These are phyloP conservation scores for Gonium pectorale DNA, from an alignment of 139 green algal species.

Conservation along the genomic window DNA sequence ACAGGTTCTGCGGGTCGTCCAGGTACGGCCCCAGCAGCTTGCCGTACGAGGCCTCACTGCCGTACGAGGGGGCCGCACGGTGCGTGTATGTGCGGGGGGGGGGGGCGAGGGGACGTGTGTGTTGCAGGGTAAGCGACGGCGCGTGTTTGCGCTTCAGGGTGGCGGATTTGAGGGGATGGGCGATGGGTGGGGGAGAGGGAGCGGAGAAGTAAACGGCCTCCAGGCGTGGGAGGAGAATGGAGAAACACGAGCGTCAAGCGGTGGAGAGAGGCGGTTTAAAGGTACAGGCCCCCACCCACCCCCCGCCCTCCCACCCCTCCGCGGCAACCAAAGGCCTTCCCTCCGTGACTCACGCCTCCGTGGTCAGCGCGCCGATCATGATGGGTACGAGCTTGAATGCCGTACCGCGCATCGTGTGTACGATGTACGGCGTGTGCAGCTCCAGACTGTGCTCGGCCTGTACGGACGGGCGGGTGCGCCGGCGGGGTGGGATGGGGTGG, in stretches of 20 bases:
- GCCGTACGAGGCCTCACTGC: slow-evolving; percentile 87
- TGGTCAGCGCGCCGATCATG: slow-evolving; percentile 89
- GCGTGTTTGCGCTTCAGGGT: no score
- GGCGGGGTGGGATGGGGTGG: background rate
- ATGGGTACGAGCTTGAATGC: slow-evolving; percentile 92
- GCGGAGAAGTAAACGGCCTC: no score
- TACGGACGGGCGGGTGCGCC: background rate
- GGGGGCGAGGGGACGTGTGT: no score
- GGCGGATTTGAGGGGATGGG: no score
- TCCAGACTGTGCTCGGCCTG: slow-evolving; percentile 96
- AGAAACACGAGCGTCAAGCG: no score
- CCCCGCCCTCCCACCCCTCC: background rate
- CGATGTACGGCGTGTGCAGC: slow-evolving; percentile 95
- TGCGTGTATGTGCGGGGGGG: background rate
- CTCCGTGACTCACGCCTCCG: slow-evolving; percentile 62
- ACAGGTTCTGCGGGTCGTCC: slow-evolving; percentile 87
- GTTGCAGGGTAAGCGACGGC: no score
- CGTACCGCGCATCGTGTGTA: slow-evolving; percentile 63
- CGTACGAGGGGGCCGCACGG: no score
- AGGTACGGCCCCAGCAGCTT: slow-evolving; percentile 86
- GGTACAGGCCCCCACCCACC: no score
- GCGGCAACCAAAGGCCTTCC: background rate
- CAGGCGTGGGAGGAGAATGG: no score
- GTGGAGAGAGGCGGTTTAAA: no score
- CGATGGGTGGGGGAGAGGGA: no score